Evolutionary conservation across 371 early-diverging fungal species (phyloP).

Genomic region (Homolaphlyctis polyrhiza): DNA sequence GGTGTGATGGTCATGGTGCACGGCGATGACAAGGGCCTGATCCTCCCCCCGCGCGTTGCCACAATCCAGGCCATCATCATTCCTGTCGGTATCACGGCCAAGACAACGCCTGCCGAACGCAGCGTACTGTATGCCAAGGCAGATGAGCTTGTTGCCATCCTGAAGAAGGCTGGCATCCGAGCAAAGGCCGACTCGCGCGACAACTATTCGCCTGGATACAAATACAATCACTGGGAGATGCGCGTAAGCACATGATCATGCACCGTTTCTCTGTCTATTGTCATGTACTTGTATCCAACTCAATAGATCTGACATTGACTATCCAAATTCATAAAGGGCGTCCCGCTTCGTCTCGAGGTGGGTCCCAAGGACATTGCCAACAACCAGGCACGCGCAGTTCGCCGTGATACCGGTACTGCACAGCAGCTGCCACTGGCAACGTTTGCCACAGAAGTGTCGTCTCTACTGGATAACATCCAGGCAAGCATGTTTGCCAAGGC

Average conservation of each 20-base stretch:
- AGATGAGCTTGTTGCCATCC: constrained; percentile 60
- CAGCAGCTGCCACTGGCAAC: constrained; percentile 58
- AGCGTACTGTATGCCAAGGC: constrained; percentile 60
- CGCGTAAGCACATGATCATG: constrained; percentile 33
- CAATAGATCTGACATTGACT: no score
- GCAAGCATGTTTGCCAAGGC: constrained; percentile 90
- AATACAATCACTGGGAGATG: constrained; percentile 99
- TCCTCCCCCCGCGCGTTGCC: constrained; percentile 97
- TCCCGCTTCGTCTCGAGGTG: constrained; percentile 97
- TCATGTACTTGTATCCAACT: background rate
- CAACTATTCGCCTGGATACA: constrained; percentile 96
- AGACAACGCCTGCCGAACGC: constrained; percentile 71
- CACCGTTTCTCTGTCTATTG: background rate
- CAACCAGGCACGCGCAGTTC: constrained; percentile 74
- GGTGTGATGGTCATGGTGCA: constrained; percentile 99
- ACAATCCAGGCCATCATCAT: constrained; percentile 91
- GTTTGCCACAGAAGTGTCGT: constrained; percentile 56
- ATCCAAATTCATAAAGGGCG: constrained; percentile 82
- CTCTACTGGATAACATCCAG: constrained; percentile 84
- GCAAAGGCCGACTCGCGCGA: constrained; percentile 88
- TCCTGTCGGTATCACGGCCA: constrained; percentile 94
- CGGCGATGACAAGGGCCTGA: constrained; percentile 98
- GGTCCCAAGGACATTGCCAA: constrained; percentile 96
- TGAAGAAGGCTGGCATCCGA: constrained; percentile 80
- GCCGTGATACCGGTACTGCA: constrained; percentile 83